Conservation (phyloP, 2,329 filamentous ascomycete species). For the Tolypocladium tundrense region DNA sequence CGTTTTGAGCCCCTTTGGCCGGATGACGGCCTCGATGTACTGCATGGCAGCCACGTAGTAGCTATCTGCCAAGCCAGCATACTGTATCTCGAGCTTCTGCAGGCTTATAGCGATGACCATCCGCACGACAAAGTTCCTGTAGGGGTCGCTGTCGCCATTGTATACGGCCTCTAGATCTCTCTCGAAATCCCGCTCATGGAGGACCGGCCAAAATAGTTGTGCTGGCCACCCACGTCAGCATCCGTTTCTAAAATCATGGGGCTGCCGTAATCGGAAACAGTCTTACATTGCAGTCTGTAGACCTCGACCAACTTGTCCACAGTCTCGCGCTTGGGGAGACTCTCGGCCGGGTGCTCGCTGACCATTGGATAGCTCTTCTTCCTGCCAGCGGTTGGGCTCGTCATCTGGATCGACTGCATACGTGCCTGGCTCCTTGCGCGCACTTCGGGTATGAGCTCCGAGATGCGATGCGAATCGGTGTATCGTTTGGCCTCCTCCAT, state of each 20-base stretch:
- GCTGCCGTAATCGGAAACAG: background rate
- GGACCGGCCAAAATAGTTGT: constrained; percentile 75
- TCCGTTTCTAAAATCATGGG: background rate
- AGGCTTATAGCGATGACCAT: constrained; percentile 93
- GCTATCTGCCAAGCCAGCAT: constrained; percentile 87
- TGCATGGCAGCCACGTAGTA: constrained; percentile 88
- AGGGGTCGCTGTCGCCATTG: constrained; percentile 62
- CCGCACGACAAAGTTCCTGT: constrained; percentile 77
- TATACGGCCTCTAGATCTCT: constrained; percentile 75
- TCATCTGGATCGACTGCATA: constrained; percentile 50
- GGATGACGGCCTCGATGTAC: constrained; percentile 71
- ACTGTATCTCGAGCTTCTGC: constrained; percentile 81
- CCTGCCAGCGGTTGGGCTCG: constrained; percentile 39
- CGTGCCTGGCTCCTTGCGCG: constrained; percentile 44
- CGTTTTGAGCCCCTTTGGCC: constrained; percentile 81
- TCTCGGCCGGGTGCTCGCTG: constrained; percentile 70
- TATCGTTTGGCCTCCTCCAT: constrained; percentile 96
- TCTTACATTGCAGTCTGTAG: constrained; percentile 72
- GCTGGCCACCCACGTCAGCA: constrained; percentile 37
- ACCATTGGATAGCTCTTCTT: constrained; percentile 88
- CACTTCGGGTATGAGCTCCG: constrained; percentile 75
- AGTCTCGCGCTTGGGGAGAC: constrained; percentile 62
- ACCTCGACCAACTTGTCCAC: constrained; percentile 73
- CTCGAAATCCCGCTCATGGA: constrained; percentile 75
- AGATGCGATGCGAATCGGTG: constrained; percentile 82